Evolutionary conservation across 1,284 basidiomycete species (phyloP), one percentile per base, ranked within the genome.

Genomic region (Papiliotrema fonsecae): DNA sequence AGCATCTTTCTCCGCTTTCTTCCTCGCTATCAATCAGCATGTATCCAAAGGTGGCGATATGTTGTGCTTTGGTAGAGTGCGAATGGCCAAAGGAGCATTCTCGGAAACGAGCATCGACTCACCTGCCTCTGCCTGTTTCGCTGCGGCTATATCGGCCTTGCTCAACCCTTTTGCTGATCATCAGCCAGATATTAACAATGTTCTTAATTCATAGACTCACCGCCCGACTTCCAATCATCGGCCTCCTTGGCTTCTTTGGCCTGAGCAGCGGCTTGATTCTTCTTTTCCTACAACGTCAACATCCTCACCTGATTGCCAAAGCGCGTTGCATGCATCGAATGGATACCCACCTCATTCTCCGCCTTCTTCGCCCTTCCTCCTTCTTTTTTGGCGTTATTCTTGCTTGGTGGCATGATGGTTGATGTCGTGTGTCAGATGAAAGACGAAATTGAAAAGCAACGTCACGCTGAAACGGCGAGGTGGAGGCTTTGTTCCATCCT

Each of bases 341-440:
- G 78, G 72, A 86, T 86, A 79, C 86, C 82, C 21, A 82, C 79
- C 71, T 91, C 89, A 72, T 91, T 93, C 69, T 94, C 92, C 6
- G 89, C 88, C 75, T 97, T 97, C 73, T 89, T 90, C 1, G 91
- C 87, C 42, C 86, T 75, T 2, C 89, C 89, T 27, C 81, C 74
- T 70, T 92, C 89, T 70, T 92, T 91, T 82, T 92, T 93, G 56
- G 87, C 78, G 77, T 90, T 92, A 51, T 71, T 70, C 63, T 86
- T 87, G 67, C 86, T 88, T 1, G 89, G 88, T 51, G 88, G 73
- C 89, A 91, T 91, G 7, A 26, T 60, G 42, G 11, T 2, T 27
- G 16, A 27, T n/a, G n/a, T n/a, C n/a, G n/a, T n/a, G n/a, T n/a
- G n/a, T n/a, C n/a, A n/a, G n/a, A n/a, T n/a, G n/a, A n/a, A n/a